phyloP scores from a whole-genome alignment of 2,329 filamentous ascomycete species.

The Fusarium sp. region DNA sequence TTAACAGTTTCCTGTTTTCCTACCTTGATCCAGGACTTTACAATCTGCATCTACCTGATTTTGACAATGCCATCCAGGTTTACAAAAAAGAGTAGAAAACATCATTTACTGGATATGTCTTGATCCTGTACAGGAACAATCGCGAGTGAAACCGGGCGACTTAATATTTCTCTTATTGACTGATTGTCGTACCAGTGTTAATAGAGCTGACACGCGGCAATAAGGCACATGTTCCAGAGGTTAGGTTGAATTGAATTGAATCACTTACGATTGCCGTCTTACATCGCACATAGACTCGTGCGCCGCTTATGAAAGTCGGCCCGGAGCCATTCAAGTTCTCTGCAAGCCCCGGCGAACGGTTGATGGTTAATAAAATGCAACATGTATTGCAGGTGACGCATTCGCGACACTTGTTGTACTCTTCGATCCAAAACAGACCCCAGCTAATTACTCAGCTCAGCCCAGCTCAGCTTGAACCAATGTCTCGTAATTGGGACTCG shows the following conservation, averaged over 20 bases:
- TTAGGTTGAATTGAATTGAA: slow-evolving; percentile 1
- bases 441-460: too few relatives aligned
- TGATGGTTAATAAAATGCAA: slow-evolving; percentile 8
- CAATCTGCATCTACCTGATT: too few relatives aligned
- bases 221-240: neutral
- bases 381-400: slow-evolving; percentile 21
- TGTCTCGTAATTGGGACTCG: slow-evolving; percentile 4
- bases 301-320: slow-evolving; percentile 27
- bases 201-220: neutral
- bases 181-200: too few relatives aligned
- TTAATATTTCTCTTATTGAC: too few relatives aligned
- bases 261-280: neutral
- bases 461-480: neutral
- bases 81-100: too few relatives aligned
- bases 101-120: too few relatives aligned
- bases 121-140: too few relatives aligned
- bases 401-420: neutral
- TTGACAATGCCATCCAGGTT: too few relatives aligned
- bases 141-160: too few relatives aligned
- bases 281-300: neutral
- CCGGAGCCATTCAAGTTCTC: slow-evolving; percentile 26
- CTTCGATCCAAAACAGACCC: neutral
- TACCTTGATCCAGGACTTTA: too few relatives aligned
- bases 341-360: slow-evolving; percentile 21
- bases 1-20: too few relatives aligned